Base-by-base conservation (phyloP, 306 rosid species). In the Glycine latifolia region DNA sequence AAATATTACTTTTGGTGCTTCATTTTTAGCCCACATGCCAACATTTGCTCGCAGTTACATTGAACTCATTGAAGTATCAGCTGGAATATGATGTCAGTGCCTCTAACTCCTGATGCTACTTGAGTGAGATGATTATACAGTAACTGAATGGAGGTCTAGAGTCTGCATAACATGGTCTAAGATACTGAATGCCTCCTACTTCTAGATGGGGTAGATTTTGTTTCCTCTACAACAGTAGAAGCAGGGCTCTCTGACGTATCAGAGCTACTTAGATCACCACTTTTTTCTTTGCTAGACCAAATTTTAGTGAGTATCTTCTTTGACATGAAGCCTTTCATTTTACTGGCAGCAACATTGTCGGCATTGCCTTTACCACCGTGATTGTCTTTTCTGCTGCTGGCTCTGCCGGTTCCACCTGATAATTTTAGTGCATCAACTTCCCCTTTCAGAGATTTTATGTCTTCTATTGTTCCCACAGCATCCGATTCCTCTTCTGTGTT, bases 401-500 rank as follows among this genome's bases (percentile, higher is more conserved):
- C 83, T 20, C 78, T 81, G 15, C 84, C 66, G 68, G 77, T 76
- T 52, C 77, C 81, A 8, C 75, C 71, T 9, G 90, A 85, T 82
- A 86, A 75, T 82, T 88, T 89, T 1, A 89, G 74, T 10, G 87
- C 66, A 5, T 88, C 87, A 35, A 94, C 87, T 86, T 94, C 91
- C 39, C 91, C 92, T 83, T 92, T 92, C 26, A 95, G 73, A 52
- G 91, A 89, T 58, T 86, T 90, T 79, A 93, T 85, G 48, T 95
- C 94, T 82, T 91, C 97, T 0, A 83, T 86, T 1, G 95, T 89
- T 7, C 93, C 93, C 16, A 83, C 85, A 1, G 89, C 81, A 66
- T 93, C 97, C 99, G 97, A 95, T 75, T 91, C 97, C 48, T 91
- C 97, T 75, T 90, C 99, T 2, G 94, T 87, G 86, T 90, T 93